Evolutionary conservation across 2,329 filamentous ascomycete species (phyloP), one percentile per base, ranked within the genome.

Genomic region (Stemphylium vesicarium): DNA sequence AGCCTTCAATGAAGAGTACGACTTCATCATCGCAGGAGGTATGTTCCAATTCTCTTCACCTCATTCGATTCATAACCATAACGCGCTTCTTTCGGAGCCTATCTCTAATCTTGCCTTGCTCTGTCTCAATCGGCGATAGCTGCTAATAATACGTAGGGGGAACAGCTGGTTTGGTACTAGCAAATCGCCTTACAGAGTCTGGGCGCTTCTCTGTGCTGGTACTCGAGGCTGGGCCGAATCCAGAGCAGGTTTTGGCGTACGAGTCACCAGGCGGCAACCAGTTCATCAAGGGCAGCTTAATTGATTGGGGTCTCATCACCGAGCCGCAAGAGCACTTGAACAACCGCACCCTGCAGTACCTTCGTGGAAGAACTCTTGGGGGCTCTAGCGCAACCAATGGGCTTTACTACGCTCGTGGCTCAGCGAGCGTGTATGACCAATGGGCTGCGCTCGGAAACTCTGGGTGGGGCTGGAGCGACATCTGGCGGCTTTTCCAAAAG

Each of bases 401-500:
- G 18, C 62, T 77, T 47, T 65, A 66, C 36, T 75, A 73, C 40
- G 66, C 66, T 22, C 64, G 75, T 11, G 75, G 68, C 11, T 66
- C 64, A 22, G 53, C 63, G 6, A 65, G 52, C 4, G 68, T 75
- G 16, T 77, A 76, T 43, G 80, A 87, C 66, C 77, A 77, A 1
- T 88, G 85, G 85, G 80, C 77, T 35, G 69, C 75, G n/a, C 68
- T 87, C 8, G 85, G 85, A 1, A 88, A 87, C 56, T 51, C 69
- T 1, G 84, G 83, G 1, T 88, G 85, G 85, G 76, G 78, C 1
- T 69, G 64, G 65, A 26, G 60, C 7, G 59, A 67, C 20, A 57
- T 65, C 2, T 66, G 60, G 40, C 63, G 50, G 2, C 42, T 64
- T 0, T 72, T 72, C 33, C 46, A 38, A 41, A 71, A 64, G 56